Evolutionary conservation across 2,329 filamentous ascomycete species (phyloP), one percentile per base, ranked within the genome.

Genomic region (Exophiala lecanii-corni): DNA sequence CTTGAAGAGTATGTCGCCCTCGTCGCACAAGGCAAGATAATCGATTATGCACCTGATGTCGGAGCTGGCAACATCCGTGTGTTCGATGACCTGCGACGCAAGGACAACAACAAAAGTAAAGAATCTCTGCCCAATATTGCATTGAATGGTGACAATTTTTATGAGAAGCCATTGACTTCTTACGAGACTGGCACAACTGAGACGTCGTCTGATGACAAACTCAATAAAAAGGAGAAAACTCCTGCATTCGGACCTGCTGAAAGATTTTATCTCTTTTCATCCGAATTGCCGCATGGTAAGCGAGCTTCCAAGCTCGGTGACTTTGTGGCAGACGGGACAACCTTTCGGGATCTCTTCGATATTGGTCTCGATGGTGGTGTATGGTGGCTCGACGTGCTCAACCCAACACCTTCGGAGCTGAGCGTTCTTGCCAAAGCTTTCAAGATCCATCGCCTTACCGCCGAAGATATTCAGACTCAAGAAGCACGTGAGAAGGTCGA

Each of bases 401-500:
- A 86, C 55, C 88, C 91, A 1, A 89, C 84, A 1, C 86, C 89
- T 59, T 89, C 91, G 46, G 92, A 97, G 62, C 81, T 95, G 15
- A 81, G 82, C 32, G 83, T 83, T 20, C 83, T 98, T 50, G 94
- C 88, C 71, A 89, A 89, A 59, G 89, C 92, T 3, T 98, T 98
- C 65, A 88, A 88, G 10, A 86, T 98, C 41, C 92, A 98, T 66
- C 91, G 91, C 23, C 72, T 98, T 64, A 98, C 92, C 0, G 86
- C 91, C 28, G 92, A 98, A 66, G 92, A 98, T 71, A 96, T 98
- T 55, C 83, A 84, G 47, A 94, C 87, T 0, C 89, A 96, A 62
- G 92, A 98, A 67, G 85, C 89, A 9, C 89, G 92, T 32, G 92
- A 98, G 69, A 98, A 98, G 72, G 95, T 98, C 43, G 92, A 98